Base-by-base conservation (phyloP, 495 filamentous ascomycete species). In the Xylaria curta region DNA sequence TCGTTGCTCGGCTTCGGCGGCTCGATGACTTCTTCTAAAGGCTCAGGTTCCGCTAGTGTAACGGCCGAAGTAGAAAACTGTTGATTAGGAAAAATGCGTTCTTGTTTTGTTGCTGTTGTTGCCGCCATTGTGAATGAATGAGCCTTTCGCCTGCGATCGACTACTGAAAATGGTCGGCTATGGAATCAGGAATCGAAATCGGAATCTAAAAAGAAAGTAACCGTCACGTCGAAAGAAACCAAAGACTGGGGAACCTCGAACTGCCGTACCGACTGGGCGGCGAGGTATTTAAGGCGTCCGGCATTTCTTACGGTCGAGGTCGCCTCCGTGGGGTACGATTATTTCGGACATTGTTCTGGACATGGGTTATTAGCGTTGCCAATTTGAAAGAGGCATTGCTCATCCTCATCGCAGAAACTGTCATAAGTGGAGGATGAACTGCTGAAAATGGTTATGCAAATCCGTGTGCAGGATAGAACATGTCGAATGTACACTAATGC, bases 121-220 rank as follows among this genome's bases (percentile, higher is more conserved):
- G 58, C 58, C 60, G 68, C 68, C 68, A 70, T 70, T 9, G 68
- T 70, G 59, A 70, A 70, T 47, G 44, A 38, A 38, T 26, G 56
- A 62, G 59, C 59, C 68, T 70, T 54, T 70, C 68, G 68, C 68
- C 68, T 44, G 68, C 68, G 68, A 70, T 70, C 47, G 59, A 38
- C 47, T 38, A 31, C 28, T 56, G 56, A 64, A 70, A 64, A 64
- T 44, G 47, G 59, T 63, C 68, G 68, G 68, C 47, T 24, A 44
- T 12, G 21, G 56, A 38, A 69, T 62, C 68, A 59, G 64, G 24
- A 59, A 53, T 70, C 44, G 59, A 31, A 70, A 62, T 44, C 54
- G 66, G 42, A 58, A 46, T 47, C 53, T 59, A 60, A 60, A 69
- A 69, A 60, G 54, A 69, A 69, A 61, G 67, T 69, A 69, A 69